Evolutionary conservation across 176 grass and related monocot genomes (phyloP), one percentile per base, ranked within the genome.

Genomic region (Ensete ventricosum): DNA sequence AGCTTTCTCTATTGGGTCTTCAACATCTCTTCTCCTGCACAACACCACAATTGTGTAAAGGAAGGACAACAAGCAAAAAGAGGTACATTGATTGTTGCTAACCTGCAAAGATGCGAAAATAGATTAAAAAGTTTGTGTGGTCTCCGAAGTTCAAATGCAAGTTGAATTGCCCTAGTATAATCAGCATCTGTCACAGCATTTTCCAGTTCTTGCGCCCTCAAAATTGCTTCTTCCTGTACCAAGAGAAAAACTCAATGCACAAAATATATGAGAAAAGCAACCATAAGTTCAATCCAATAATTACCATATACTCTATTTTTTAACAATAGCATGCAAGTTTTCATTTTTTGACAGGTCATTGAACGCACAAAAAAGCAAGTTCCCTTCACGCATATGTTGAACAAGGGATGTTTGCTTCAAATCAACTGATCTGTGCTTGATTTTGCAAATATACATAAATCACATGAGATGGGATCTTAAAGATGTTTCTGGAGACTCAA

Each of bases 121-220:
- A 99, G 87, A 48, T 94, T 86, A 74, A 94, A 86, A 78, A 99
- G 90, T 75, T 79, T 88, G 76, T 89, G 95, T 22, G 95, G 95
- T 72, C 88, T 94, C 79, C 88, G 88, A 78, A 99, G 88, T 63
- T 94, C 88, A 72, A 99, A 91, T 84, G 90, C 95, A 78, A 94
- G 88, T 64, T 91, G 90, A 77, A 99, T 89, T 85, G 95, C 88
- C 78, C 76, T 93, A 51, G 88, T 71, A 84, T 91, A 99, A 67
- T 99, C 84, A 84, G 78, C 76, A 89, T 91, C 90, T 55, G 95
- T 91, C 67, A 94, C 84, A 55, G 95, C 88, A 86, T 99, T 99
- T 89, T 93, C 88, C 79, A 99, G 73, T 82, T 99, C 88, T 62
- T 99, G 95, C 8, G 84, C 90, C 86, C 88, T 89, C 66, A 99